Evolutionary conservation across 2,329 filamentous ascomycete species (phyloP), one percentile per base, ranked within the genome.

Genomic region (Penicillium olsonii): DNA sequence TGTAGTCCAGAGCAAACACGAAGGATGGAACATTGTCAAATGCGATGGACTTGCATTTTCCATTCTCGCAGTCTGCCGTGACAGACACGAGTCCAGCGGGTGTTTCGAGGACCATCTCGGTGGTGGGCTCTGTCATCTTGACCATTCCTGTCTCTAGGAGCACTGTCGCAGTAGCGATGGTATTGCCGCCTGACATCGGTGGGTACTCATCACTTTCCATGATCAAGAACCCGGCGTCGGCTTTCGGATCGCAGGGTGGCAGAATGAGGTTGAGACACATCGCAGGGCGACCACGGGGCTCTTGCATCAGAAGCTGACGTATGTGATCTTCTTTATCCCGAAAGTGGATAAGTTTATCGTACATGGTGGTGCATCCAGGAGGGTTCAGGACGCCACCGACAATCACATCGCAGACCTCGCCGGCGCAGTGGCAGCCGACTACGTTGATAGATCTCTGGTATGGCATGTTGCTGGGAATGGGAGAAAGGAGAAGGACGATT

Each of bases 71-170:
- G 11, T 73, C 62, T 0, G 74, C 73, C 10, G 60, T 70, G 0
- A 73, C 68, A 0, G 43, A 50, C 4, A 77, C 67, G 2, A 77
- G 52, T 0, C 74, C 74, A 1, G 75, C 75, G 0, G 74, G 66
- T 0, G 75, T 74, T 41, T 78, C 74, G 3, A 77, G 60, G 3
- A 51, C 63, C 2, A 78, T 27, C 4, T 54, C 55, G 0, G 73
- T 77, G 1, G 67, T 45, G 0, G 74, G 75, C 51, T 76, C 74
- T 10, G 60, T 55, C 72, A 77, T 77, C 0, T 62, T 56, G 0
- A 77, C 42, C 64, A 76, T 75, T 0, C 74, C 74, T 0, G 73
- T 77, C 53, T 77, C 75, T 15, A 78, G 54, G 11, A 78, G 57
- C 0, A 75, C 75, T 0, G 74, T 77, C 0, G 68, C 57, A 0